These are phyloP conservation scores for Rutidosis leptorrhynchoides DNA, from an alignment of 129 eudicot genomes.

Conservation along the genomic window DNA sequence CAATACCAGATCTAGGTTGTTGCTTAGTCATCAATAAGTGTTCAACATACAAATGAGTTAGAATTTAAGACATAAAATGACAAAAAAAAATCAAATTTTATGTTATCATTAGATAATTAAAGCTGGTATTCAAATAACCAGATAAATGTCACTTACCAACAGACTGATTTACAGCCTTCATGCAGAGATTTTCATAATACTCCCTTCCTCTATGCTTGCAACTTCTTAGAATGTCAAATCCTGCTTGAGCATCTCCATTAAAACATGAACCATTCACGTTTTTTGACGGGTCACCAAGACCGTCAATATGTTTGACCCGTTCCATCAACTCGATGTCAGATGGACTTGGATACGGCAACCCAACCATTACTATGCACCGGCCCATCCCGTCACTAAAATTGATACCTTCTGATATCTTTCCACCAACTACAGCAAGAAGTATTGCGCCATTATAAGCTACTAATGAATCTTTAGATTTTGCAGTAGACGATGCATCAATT, in stretches of 20 bases:
- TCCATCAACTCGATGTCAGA: conserved; percentile 88
- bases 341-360: conserved; percentile 92
- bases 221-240: conserved; percentile 70
- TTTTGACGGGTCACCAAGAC: conserved; percentile 43
- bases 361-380: conserved; percentile 97
- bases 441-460: conserved; percentile 55
- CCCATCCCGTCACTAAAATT: conserved; percentile 96
- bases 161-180: conserved; percentile 96
- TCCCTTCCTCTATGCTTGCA: conserved; percentile 88
- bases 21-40: not conserved
- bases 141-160: conserved; percentile 47
- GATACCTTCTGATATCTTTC: conserved; percentile 97
- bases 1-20: not conserved
- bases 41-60: not conserved
- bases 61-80: not conserved
- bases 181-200: conserved; percentile 96
- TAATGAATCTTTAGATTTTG: not conserved
- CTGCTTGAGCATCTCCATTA: conserved; percentile 54
- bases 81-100: not conserved
- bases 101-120: not conserved
- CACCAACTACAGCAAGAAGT: conserved; percentile 92
- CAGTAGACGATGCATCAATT: conserved; percentile 41
- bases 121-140: not conserved
- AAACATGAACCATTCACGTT: conserved; percentile 18
- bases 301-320: conserved; percentile 83